Conservation (phyloP, 1,139 yeast species). For the Pneumocystis jirovecii region DNA sequence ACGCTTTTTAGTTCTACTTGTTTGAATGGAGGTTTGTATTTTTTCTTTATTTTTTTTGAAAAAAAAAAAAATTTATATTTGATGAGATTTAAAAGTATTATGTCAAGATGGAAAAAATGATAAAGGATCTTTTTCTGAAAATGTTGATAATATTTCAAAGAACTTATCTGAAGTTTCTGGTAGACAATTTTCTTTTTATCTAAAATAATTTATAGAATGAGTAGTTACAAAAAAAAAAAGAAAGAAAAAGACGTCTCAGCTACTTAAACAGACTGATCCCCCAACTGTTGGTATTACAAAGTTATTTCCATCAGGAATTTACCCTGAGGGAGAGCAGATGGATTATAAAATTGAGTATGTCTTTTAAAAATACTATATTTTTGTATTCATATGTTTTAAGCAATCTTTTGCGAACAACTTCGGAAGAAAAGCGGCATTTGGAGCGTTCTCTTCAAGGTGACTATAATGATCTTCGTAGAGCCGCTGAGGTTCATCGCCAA, state of each 20-base stretch:
- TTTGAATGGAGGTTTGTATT: background rate
- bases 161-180: background rate
- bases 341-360: conserved; percentile 36
- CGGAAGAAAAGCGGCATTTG: conserved; percentile 69
- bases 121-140: background rate
- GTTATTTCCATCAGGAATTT: conserved; percentile 55
- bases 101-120: background rate
- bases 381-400: conserved; percentile 3
- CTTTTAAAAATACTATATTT: background rate
- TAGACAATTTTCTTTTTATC: conserved; percentile 3
- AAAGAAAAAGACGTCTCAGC: conserved; percentile 17
- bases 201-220: conserved; percentile 14
- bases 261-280: conserved; percentile 31
- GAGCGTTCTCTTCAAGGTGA: conserved; percentile 45
- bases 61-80: background rate
- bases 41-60: background rate
- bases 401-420: conserved; percentile 62
- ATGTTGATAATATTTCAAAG: background rate
- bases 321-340: conserved; percentile 62
- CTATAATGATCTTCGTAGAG: conserved; percentile 87
- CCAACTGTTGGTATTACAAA: conserved; percentile 42
- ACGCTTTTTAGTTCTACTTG: too few species aligned
- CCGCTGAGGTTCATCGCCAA: conserved; percentile 88
- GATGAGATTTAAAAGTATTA: background rate
- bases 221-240: conserved; percentile 30